These are phyloP conservation scores for Xylaria nigripes DNA, from an alignment of 495 filamentous ascomycete genomes.

Conservation along the genomic window DNA sequence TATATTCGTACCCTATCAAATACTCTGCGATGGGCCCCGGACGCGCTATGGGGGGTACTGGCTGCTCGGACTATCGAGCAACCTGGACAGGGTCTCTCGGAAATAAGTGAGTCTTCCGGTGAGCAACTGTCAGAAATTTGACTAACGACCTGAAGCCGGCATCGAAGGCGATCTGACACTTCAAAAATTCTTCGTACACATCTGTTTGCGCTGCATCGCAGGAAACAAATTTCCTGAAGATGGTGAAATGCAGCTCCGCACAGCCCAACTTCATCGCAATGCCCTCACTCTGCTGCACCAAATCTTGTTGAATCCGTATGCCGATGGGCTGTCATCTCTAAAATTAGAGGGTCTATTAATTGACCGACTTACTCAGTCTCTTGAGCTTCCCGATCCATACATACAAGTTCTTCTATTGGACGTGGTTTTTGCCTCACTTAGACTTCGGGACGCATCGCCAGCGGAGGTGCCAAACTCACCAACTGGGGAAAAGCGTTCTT, in stretches of 20 bases:
- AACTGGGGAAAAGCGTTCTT: slow-evolving; percentile 32
- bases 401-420: slow-evolving; percentile 71
- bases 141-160: slow-evolving; percentile 27
- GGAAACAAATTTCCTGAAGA: slow-evolving; percentile 34
- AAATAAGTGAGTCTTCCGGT: slow-evolving; percentile 34
- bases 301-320: slow-evolving; percentile 63
- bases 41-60: slow-evolving; percentile 52
- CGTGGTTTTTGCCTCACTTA: slow-evolving; percentile 61
- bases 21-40: slow-evolving; percentile 55
- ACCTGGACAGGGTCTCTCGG: slow-evolving; percentile 27
- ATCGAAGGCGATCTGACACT: slow-evolving; percentile 45
- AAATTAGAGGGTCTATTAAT: slow-evolving; percentile 68
- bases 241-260: slow-evolving; percentile 29
- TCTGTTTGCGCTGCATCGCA: slow-evolving; percentile 49
- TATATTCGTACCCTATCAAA: slow-evolving; percentile 68
- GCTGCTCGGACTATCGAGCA: slow-evolving; percentile 40
- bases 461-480: slow-evolving; percentile 37
- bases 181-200: slow-evolving; percentile 54
- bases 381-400: slow-evolving; percentile 53
- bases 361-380: slow-evolving; percentile 54
- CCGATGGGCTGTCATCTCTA: slow-evolving; percentile 54
- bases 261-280: slow-evolving; percentile 57
- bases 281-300: slow-evolving; percentile 66
- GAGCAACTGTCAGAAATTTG: not conserved
- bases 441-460: slow-evolving; percentile 49